phyloP scores from a whole-genome alignment of 1,284 basidiomycete genomes.

The Sphagnurus paluster region DNA sequence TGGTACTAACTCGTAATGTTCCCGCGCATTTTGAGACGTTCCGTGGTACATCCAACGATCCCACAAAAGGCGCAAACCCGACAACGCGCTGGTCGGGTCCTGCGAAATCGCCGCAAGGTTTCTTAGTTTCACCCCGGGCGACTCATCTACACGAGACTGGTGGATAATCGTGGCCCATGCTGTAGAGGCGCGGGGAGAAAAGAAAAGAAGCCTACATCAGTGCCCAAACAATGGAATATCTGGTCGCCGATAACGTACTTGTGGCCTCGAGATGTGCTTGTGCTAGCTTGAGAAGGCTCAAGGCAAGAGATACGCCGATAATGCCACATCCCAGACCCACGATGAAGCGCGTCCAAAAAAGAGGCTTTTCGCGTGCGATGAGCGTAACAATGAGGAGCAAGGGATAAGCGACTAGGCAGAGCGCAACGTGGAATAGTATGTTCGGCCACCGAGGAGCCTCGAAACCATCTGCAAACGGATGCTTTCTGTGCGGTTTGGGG shows the following conservation, averaged over 20 bases:
- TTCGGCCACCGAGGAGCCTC: slow-evolving; percentile 33
- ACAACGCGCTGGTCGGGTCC: slow-evolving; percentile 27
- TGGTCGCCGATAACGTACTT: slow-evolving; percentile 28
- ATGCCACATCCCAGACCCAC: slow-evolving; percentile 32
- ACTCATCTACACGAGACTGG: slow-evolving; percentile 30
- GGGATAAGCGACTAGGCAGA: slow-evolving; percentile 34
- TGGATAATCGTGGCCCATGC: slow-evolving; percentile 48
- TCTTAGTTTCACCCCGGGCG: slow-evolving; percentile 32
- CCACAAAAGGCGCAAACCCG: slow-evolving; percentile 32
- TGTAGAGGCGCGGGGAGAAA: slow-evolving; percentile 18
- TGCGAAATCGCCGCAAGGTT: slow-evolving; percentile 33
- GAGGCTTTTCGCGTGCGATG: slow-evolving; percentile 25
- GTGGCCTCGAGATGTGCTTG: slow-evolving; percentile 36
- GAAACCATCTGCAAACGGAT: slow-evolving; percentile 29
- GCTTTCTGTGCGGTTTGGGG: slow-evolving; percentile 18
- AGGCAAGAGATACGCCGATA: slow-evolving; percentile 32
- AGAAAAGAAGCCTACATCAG: neutral
- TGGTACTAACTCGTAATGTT: slow-evolving; percentile 39
- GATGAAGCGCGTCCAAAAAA: slow-evolving; percentile 39
- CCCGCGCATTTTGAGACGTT: slow-evolving; percentile 26
- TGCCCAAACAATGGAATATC: neutral
- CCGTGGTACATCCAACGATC: slow-evolving; percentile 30
- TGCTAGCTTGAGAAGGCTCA: slow-evolving; percentile 31
- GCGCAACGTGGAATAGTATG: slow-evolving; percentile 27
- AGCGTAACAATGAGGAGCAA: slow-evolving; percentile 30